Conservation (phyloP, 1,284 basidiomycete species). For the Caloboletus firmus region DNA sequence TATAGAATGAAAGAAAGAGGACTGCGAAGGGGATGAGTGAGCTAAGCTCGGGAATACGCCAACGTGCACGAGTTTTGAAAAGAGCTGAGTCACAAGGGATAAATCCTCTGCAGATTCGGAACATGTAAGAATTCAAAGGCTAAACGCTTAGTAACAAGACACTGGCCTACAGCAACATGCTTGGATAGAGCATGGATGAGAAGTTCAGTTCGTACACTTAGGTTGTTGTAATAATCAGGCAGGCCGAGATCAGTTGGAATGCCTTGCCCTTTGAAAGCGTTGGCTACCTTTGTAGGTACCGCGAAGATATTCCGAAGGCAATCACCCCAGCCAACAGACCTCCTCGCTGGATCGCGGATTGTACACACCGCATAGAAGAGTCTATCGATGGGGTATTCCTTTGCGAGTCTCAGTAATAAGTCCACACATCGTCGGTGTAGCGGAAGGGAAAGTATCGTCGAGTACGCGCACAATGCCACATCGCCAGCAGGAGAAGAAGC, state of each 20-base stretch:
- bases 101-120: constrained; percentile 28
- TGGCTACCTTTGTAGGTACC: constrained; percentile 68
- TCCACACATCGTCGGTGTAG: constrained; percentile 48
- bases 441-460: constrained; percentile 54
- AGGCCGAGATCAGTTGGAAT: constrained; percentile 53
- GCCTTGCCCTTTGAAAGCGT: constrained; percentile 46
- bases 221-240: constrained; percentile 50
- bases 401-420: constrained; percentile 55
- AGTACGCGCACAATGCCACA: constrained; percentile 59
- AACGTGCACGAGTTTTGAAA: constrained; percentile 64
- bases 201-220: constrained; percentile 56
- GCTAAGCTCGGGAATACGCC: constrained; percentile 58
- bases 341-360: constrained; percentile 28
- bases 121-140: constrained; percentile 11
- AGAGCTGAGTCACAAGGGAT: constrained; percentile 46
- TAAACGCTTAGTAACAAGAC: neutral
- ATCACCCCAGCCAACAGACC: constrained; percentile 62
- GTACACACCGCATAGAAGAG: constrained; percentile 54
- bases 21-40: constrained; percentile 52
- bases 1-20: constrained; percentile 61
- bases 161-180: constrained; percentile 34
- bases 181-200: constrained; percentile 40
- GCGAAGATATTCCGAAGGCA: constrained; percentile 58
- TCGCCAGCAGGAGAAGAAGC: constrained; percentile 49
- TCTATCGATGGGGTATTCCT: constrained; percentile 67